These are phyloP conservation scores for Ceratocystis variospora DNA, from an alignment of 2,329 filamentous ascomycete species.

Conservation along the genomic window DNA sequence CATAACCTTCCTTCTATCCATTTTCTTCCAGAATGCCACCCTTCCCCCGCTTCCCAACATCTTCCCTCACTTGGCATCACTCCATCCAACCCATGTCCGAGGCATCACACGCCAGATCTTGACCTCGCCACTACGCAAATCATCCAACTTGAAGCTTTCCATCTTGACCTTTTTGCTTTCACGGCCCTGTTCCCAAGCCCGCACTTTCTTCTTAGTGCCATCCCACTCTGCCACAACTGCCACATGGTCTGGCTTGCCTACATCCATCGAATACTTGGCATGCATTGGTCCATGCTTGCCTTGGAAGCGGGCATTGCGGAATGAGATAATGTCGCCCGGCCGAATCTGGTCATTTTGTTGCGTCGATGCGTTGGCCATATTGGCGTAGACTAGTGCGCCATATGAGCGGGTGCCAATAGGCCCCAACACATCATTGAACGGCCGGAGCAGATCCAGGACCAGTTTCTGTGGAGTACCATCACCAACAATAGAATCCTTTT, in stretches of 20 bases:
- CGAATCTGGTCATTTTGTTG: constrained; percentile 87
- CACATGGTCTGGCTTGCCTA: constrained; percentile 80
- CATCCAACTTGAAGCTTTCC: constrained; percentile 87
- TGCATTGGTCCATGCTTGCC: constrained; percentile 93
- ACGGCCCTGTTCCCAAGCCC: constrained; percentile 87
- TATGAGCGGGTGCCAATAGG: constrained; percentile 84
- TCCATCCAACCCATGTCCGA: constrained; percentile 85
- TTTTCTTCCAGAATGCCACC: background rate
- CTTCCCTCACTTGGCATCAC: constrained; percentile 24
- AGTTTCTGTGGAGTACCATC: constrained; percentile 71
- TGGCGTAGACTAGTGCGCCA: constrained; percentile 84
- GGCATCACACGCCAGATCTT: constrained; percentile 96
- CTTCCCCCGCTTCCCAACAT: background rate
- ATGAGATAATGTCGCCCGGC: constrained; percentile 78
- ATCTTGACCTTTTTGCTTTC: constrained; percentile 88
- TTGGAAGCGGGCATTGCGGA: constrained; percentile 88
- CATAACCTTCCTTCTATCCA: background rate
- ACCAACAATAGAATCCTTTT: constrained; percentile 68
- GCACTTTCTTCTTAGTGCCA: constrained; percentile 93
- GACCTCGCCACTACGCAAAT: constrained; percentile 84
- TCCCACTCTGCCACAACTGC: constrained; percentile 93
- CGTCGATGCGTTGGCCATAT: constrained; percentile 85
- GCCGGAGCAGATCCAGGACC: constrained; percentile 63
- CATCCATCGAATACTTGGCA: constrained; percentile 77
- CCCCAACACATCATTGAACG: constrained; percentile 57